Conservation (phyloP, 2,329 filamentous ascomycete species). For the Fusarium nurragi region DNA sequence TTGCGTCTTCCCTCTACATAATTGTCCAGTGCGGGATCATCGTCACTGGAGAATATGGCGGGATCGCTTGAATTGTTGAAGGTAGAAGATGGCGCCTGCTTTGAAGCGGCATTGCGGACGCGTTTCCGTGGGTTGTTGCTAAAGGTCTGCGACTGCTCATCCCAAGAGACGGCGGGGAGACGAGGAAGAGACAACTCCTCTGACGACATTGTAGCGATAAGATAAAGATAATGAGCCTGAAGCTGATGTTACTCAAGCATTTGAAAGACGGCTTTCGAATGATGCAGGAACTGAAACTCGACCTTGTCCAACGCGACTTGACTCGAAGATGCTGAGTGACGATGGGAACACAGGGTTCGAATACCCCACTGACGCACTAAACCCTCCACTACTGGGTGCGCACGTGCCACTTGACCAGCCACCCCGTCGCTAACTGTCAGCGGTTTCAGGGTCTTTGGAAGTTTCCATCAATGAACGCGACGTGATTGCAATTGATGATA, state of each 20-base stretch:
- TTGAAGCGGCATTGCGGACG: constrained; percentile 44
- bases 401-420: constrained; percentile 38
- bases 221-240: neutral
- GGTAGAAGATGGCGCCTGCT: constrained; percentile 45
- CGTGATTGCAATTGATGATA: constrained; percentile 26
- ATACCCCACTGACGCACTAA: constrained; percentile 36
- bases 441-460: constrained; percentile 29
- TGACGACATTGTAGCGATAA: constrained; percentile 44
- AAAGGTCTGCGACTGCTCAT: constrained; percentile 52
- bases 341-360: constrained; percentile 37
- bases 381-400: constrained; percentile 29
- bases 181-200: constrained; percentile 56
- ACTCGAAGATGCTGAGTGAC: constrained; percentile 34
- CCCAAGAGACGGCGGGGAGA: constrained; percentile 52
- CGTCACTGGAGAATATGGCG: constrained; percentile 76
- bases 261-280: neutral
- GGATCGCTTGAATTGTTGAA: constrained; percentile 76
- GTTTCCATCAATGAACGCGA: constrained; percentile 1
- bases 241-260: constrained; percentile 18
- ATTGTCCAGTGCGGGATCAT: constrained; percentile 73
- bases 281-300: constrained; percentile 12
- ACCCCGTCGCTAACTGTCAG: constrained; percentile 15
- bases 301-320: constrained; percentile 24
- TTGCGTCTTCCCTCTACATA: constrained; percentile 65
- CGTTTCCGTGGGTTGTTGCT: constrained; percentile 54